Conservation (phyloP, 1,139 yeast species). For the Debaryomyces coudertii region DNA sequence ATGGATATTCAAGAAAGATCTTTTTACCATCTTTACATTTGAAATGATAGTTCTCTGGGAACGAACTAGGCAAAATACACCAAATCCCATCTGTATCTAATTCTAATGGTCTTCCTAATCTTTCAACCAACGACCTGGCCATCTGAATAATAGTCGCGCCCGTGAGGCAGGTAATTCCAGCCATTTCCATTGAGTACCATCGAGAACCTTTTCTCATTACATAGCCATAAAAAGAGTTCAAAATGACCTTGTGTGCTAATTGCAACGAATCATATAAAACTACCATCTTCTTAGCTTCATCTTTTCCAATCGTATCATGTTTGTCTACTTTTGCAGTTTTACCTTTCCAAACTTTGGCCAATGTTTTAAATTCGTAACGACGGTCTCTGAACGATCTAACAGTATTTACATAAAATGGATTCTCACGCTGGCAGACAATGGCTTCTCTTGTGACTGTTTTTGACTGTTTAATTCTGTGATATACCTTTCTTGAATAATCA, state of each 20-base stretch:
- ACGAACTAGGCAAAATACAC: constrained; percentile 93
- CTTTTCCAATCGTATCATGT: constrained; percentile 60
- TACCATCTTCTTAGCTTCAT: constrained; percentile 92
- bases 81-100: constrained; percentile 99
- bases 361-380: constrained; percentile 91
- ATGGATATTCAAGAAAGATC: constrained; percentile 83
- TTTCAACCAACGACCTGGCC: constrained; percentile 92
- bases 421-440: constrained; percentile 94
- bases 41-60: constrained; percentile 86
- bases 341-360: constrained; percentile 93
- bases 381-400: constrained; percentile 95
- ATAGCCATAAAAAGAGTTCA: constrained; percentile 96
- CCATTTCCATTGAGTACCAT: constrained; percentile 99
- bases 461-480: constrained; percentile 78
- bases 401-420: constrained; percentile 94
- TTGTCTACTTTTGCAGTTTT: constrained; percentile 60
- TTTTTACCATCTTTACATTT: constrained; percentile 77
- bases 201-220: constrained; percentile 99
- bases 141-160: constrained; percentile 98
- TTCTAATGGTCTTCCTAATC: constrained; percentile 93
- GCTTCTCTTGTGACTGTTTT: constrained; percentile 90
- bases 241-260: constrained; percentile 94
- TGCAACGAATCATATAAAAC: constrained; percentile 93
- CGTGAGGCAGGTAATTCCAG: constrained; percentile 96
- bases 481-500: constrained; percentile 84